These are phyloP conservation scores for Pestalotiopsis sp. DNA, from an alignment of 2,329 filamentous ascomycete species.

Conservation along the genomic window DNA sequence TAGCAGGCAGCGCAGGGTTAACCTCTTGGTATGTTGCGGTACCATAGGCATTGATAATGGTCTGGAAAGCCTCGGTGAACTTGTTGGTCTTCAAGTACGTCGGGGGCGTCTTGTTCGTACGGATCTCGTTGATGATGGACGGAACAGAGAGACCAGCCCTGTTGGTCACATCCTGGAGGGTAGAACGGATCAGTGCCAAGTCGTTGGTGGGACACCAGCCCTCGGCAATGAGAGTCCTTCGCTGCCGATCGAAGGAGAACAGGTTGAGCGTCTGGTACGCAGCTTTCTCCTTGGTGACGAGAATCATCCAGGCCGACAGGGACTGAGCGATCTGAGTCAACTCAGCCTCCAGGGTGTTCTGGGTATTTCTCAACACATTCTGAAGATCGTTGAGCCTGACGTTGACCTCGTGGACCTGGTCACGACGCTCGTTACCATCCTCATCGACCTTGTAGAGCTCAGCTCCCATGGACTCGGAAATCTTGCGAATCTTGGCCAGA, in stretches of 20 bases:
- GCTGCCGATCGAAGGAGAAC: conserved; percentile 94
- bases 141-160: conserved; percentile 94
- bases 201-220: conserved; percentile 96
- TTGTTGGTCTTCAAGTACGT: conserved; percentile 98
- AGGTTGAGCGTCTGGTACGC: conserved; percentile 94
- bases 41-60: conserved; percentile 97
- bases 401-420: conserved; percentile 98
- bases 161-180: conserved; percentile 95
- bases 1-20: conserved; percentile 92
- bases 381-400: conserved; percentile 87
- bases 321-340: conserved; percentile 91
- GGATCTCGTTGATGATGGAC: conserved; percentile 97
- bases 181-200: conserved; percentile 85
- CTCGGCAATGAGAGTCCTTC: conserved; percentile 95
- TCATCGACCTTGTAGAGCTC: conserved; percentile 97
- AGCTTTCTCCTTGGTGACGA: conserved; percentile 97
- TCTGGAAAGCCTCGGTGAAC: conserved; percentile 97
- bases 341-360: conserved; percentile 90
- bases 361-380: conserved; percentile 92
- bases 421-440: conserved; percentile 90
- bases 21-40: conserved; percentile 97
- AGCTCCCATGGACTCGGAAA: conserved; percentile 94
- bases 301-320: conserved; percentile 94
- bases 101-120: conserved; percentile 94
- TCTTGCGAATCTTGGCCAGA: conserved; percentile 97